These are phyloP conservation scores for Mariannaea sp. DNA, from an alignment of 2,329 filamentous ascomycete species.

Conservation along the genomic window DNA sequence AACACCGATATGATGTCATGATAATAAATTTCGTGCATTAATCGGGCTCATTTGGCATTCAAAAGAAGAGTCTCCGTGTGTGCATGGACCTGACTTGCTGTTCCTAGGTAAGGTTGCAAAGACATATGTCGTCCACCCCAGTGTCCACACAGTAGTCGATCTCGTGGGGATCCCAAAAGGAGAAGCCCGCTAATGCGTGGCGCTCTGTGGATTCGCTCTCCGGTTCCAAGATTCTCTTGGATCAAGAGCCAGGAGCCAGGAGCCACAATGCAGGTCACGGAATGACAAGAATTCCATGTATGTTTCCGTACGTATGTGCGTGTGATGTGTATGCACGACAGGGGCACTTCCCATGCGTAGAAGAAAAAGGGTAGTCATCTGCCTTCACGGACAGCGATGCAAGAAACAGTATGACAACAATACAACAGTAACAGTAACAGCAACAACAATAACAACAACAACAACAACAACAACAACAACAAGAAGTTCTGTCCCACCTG, in stretches of 20 bases:
- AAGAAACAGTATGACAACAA: not conserved
- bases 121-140: not conserved
- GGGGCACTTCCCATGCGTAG: not conserved
- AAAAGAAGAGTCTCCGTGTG: not conserved
- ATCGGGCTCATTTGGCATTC: not conserved
- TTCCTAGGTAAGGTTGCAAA: not conserved
- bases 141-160: slow-evolving; percentile 28
- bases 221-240: slow-evolving; percentile 3
- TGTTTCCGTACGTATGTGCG: not conserved
- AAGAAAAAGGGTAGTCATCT: not conserved
- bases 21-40: too few relatives aligned
- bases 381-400: not conserved
- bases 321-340: not conserved
- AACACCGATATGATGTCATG: not conserved
- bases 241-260: not conserved
- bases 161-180: slow-evolving; percentile 33
- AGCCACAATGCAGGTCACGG: slow-evolving; percentile 24
- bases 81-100: not conserved
- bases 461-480: too few relatives aligned
- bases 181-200: slow-evolving; percentile 33
- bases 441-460: too few relatives aligned
- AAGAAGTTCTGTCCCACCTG: too few relatives aligned
- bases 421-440: too few relatives aligned
- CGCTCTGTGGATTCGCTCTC: slow-evolving; percentile 22
- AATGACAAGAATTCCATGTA: not conserved